These are phyloP conservation scores for Beauveria caledonica DNA, from an alignment of 2,329 filamentous ascomycete genomes.

Conservation along the genomic window DNA sequence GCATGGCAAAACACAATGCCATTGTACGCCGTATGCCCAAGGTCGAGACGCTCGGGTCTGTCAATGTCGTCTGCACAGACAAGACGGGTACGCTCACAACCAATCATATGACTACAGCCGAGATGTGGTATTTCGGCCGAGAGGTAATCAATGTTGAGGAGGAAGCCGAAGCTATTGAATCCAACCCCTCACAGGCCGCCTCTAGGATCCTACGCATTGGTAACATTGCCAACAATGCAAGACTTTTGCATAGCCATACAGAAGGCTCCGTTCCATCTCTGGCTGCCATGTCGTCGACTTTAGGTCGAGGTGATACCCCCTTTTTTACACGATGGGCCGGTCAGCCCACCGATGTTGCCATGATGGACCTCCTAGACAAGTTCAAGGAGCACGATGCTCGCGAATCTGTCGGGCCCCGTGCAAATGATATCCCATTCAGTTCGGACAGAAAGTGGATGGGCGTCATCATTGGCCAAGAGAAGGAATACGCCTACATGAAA, in stretches of 20 bases:
- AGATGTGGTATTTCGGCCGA: conserved; percentile 88
- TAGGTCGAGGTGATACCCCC: conserved; percentile 49
- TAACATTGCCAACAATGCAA: conserved; percentile 93
- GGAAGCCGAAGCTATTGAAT: conserved; percentile 45
- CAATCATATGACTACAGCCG: conserved; percentile 97
- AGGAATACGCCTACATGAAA: conserved; percentile 89
- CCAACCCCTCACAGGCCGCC: conserved; percentile 62
- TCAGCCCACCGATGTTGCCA: conserved; percentile 95
- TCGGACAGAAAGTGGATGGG: conserved; percentile 99
- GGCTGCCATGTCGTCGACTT: conserved; percentile 78
- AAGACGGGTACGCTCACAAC: conserved; percentile 90
- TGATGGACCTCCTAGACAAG: conserved; percentile 83
- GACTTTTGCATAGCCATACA: conserved; percentile 65
- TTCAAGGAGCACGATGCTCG: conserved; percentile 90
- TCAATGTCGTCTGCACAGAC: conserved; percentile 98
- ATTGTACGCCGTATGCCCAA: conserved; percentile 95
- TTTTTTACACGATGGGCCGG: conserved; percentile 86
- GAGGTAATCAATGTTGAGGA: conserved; percentile 44
- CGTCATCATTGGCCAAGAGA: conserved; percentile 68
- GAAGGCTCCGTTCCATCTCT: conserved; percentile 59
- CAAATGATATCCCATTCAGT: conserved; percentile 87
- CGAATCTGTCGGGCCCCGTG: conserved; percentile 72
- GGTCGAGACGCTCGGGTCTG: conserved; percentile 94
- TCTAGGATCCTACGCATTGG: conserved; percentile 80
- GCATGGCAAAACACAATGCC: conserved; percentile 91